These are phyloP conservation scores for Xylaria curta DNA, from an alignment of 495 filamentous ascomycete species.

Conservation along the genomic window DNA sequence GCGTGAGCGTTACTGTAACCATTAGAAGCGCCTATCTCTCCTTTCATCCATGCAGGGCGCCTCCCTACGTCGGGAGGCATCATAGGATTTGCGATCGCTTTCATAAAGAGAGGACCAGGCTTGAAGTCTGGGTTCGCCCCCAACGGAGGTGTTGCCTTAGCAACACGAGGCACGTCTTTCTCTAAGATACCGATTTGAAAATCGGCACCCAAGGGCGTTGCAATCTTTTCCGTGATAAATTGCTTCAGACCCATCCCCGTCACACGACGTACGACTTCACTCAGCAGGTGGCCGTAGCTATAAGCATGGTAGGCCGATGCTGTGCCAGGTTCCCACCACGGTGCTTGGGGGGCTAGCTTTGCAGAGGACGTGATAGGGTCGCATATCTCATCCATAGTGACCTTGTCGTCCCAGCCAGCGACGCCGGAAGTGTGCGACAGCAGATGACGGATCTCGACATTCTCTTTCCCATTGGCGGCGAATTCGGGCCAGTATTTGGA, in stretches of 20 bases:
- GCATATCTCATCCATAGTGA: slow-evolving; percentile 41
- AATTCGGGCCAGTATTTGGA: slow-evolving; percentile 57
- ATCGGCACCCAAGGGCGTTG: slow-evolving; percentile 47
- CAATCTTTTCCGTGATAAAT: slow-evolving; percentile 52
- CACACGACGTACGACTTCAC: slow-evolving; percentile 47
- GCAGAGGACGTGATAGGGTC: slow-evolving; percentile 39
- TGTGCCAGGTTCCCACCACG: slow-evolving; percentile 54
- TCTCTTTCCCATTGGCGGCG: slow-evolving; percentile 48
- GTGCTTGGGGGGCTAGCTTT: slow-evolving; percentile 46
- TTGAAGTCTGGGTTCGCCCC: neutral
- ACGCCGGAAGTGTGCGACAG: slow-evolving; percentile 47
- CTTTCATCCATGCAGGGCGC: slow-evolving; percentile 21
- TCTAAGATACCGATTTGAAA: slow-evolving; percentile 48
- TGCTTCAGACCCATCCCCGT: slow-evolving; percentile 44
- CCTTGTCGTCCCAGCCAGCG: slow-evolving; percentile 42
- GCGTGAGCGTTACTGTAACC: slow-evolving; percentile 27
- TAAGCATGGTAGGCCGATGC: slow-evolving; percentile 48
- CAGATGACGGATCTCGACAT: slow-evolving; percentile 49
- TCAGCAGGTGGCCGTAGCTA: slow-evolving; percentile 49
- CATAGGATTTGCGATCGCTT: slow-evolving; percentile 17
- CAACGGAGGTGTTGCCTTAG: slow-evolving; percentile 29
- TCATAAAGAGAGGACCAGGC: slow-evolving; percentile 19
- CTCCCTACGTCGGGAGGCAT: slow-evolving; percentile 16
- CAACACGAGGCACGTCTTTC: slow-evolving; percentile 42
- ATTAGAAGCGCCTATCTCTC: slow-evolving; percentile 25